phyloP scores from a whole-genome alignment of 2,329 filamentous ascomycete genomes.

The Nemania bipapillata region DNA sequence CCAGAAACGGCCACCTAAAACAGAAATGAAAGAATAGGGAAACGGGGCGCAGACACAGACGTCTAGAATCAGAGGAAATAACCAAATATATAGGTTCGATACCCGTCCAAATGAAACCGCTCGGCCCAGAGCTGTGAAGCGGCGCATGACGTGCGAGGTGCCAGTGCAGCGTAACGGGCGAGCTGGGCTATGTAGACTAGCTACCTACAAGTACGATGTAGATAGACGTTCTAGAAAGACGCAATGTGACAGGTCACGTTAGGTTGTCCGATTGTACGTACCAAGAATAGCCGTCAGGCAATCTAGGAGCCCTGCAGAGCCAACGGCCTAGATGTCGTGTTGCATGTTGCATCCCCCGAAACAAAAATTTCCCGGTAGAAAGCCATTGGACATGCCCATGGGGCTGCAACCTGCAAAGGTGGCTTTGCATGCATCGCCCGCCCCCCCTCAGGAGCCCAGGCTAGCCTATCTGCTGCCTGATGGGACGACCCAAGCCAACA shows the following conservation, averaged over 20 bases:
- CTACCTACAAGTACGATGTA: too few species aligned
- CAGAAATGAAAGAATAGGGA: constrained; percentile 15
- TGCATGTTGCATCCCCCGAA: constrained; percentile 19
- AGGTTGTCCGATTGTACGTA: neutral
- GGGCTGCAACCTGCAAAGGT: constrained; percentile 31
- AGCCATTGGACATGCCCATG: constrained; percentile 22
- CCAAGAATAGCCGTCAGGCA: constrained; percentile 24
- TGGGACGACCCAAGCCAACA: constrained; percentile 8
- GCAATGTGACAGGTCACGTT: constrained; percentile 7
- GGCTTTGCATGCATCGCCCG: constrained; percentile 25
- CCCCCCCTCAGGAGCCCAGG: constrained; percentile 11
- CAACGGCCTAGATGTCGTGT: constrained; percentile 29
- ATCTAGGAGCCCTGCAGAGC: constrained; percentile 12
- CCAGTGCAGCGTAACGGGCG: constrained; percentile 11
- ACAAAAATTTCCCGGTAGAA: constrained; percentile 23
- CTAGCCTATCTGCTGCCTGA: constrained; percentile 24
- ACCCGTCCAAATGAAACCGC: constrained; percentile 29
- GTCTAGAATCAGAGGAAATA: constrained; percentile 27
- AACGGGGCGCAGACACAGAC: neutral
- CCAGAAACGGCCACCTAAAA: constrained; percentile 14
- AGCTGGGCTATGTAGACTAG: constrained; percentile 2
- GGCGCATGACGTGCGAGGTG: constrained; percentile 20
- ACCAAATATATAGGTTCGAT: constrained; percentile 28
- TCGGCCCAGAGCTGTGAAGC: constrained; percentile 22
- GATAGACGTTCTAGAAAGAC: constrained; percentile 31